Conservation (phyloP, 805 yeast species). For the Candida andamanensis region DNA sequence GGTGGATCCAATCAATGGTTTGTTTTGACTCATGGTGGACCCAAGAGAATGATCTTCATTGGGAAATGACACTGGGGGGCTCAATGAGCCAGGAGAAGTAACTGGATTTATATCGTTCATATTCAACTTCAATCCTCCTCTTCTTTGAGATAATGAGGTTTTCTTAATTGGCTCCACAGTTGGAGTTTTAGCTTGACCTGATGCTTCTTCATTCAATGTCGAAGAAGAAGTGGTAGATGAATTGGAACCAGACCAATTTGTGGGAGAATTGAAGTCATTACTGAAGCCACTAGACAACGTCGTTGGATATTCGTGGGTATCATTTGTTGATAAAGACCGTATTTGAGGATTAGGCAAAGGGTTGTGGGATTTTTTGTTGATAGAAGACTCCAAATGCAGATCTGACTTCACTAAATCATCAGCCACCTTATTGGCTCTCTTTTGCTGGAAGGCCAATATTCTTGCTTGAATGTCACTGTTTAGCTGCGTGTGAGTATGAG, state of each 20-base stretch:
- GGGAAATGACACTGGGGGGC: constrained; percentile 13
- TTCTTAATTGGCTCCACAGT: constrained; percentile 17
- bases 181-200: neutral
- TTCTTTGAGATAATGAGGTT: constrained; percentile 47
- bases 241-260: neutral
- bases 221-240: constrained; percentile 11
- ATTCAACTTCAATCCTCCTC: constrained; percentile 48
- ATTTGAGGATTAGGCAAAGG: constrained; percentile 18
- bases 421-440: constrained; percentile 35
- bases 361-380: constrained; percentile 16
- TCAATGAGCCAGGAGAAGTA: constrained; percentile 12
- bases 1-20: constrained; percentile 16
- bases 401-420: constrained; percentile 5
- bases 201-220: neutral
- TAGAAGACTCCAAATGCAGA: constrained; percentile 3
- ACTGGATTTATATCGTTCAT: constrained; percentile 25
- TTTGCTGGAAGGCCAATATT: constrained; percentile 80
- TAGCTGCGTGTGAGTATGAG: constrained; percentile 21
- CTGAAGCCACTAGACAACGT: neutral
- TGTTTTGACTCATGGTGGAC: neutral
- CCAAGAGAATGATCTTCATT: constrained; percentile 3
- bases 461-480: constrained; percentile 83
- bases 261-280: neutral
- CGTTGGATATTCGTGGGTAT: too few species aligned
- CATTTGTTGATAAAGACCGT: constrained; percentile 14